These are phyloP conservation scores for Sergeia podlipaevii DNA, from an alignment of 208 protist species.

Conservation along the genomic window DNA sequence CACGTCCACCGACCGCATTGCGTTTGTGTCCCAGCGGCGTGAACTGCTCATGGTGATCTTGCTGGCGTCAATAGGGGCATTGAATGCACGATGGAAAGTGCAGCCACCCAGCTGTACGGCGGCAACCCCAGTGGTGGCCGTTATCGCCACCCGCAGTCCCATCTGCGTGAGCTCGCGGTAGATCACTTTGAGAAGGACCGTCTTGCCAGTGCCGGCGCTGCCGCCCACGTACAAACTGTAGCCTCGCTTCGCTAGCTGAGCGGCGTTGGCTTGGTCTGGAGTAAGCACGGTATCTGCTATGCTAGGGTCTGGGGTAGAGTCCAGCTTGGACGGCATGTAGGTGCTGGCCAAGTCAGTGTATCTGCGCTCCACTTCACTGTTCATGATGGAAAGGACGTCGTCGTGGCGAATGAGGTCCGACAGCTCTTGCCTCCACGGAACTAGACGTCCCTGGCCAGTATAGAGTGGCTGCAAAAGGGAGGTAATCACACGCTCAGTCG, in stretches of 20 bases:
- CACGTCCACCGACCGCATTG: conserved; percentile 81
- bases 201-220: conserved; percentile 90
- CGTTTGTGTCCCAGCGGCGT: conserved; percentile 69
- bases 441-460: too few species aligned
- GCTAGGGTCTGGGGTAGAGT: conserved; percentile 49
- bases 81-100: conserved; percentile 90
- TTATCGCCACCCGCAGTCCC: conserved; percentile 83
- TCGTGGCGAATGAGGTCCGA: conserved; percentile 31
- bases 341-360: conserved; percentile 46
- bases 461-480: too few species aligned
- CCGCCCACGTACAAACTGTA: conserved; percentile 83
- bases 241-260: conserved; percentile 56
- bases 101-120: conserved; percentile 87
- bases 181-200: conserved; percentile 80
- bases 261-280: conserved; percentile 61
- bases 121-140: conserved; percentile 87
- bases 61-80: conserved; percentile 35
- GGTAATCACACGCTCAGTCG: too few species aligned
- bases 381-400: conserved; percentile 47
- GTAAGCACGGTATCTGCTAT: conserved; percentile 39
- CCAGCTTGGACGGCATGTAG: conserved; percentile 78
- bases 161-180: conserved; percentile 45
- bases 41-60: not conserved
- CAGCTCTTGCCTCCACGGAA: conserved; percentile 48
- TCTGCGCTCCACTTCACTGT: conserved; percentile 37